Evolutionary conservation across 2,329 filamentous ascomycete genomes (phyloP).

Genomic region (Arthrobotrys entomopaga): DNA sequence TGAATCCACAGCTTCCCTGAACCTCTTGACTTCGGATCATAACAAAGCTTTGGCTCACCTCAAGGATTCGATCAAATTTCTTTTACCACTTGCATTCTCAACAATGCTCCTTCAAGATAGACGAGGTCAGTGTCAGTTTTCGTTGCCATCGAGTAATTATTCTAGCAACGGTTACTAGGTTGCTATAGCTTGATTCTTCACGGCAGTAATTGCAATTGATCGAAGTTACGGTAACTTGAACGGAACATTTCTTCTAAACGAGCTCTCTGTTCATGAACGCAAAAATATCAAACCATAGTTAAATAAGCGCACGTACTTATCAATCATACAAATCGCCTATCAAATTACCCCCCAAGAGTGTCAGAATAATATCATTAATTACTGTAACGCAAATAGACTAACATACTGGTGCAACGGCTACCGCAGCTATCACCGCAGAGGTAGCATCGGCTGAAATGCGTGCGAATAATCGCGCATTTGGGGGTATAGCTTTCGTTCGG

Average conservation of each 20-base stretch:
- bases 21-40: background rate
- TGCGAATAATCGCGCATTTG: slow-evolving; percentile 52
- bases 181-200: too few species aligned
- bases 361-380: background rate
- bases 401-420: slow-evolving; percentile 56
- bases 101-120: slow-evolving; percentile 56
- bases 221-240: too few species aligned
- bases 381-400: too few species aligned
- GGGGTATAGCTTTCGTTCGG: slow-evolving; percentile 17
- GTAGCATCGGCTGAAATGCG: slow-evolving; percentile 56
- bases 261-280: background rate
- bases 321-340: slow-evolving; percentile 58
- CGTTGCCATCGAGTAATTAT: too few species aligned
- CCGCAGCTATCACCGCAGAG: slow-evolving; percentile 56
- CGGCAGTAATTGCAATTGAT: too few species aligned
- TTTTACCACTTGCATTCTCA: slow-evolving; percentile 59
- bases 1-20: background rate
- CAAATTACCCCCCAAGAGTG: background rate
- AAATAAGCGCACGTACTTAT: slow-evolving; percentile 53
- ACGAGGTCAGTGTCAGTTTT: background rate
- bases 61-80: slow-evolving; percentile 56
- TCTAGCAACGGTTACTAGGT: too few species aligned
- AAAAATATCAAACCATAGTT: background rate
- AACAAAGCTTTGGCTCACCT: slow-evolving; percentile 14
- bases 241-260: background rate